phyloP scores from a whole-genome alignment of 345 rosid species.

The Chamaenerion angustifolium region DNA sequence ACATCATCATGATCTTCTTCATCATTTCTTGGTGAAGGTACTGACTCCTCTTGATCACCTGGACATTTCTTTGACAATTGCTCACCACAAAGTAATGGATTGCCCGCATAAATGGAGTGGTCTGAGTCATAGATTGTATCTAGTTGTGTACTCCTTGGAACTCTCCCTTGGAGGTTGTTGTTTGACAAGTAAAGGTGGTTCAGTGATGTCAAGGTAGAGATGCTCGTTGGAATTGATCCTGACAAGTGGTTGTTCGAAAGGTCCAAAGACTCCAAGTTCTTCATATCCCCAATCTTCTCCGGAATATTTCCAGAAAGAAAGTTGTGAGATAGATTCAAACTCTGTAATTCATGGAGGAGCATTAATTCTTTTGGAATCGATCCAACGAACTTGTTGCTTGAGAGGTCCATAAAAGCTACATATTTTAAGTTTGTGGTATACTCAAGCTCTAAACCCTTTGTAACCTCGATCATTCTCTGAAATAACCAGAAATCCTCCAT shows the following conservation, averaged over 20 bases:
- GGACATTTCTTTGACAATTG: conserved; percentile 1
- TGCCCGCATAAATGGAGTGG: background rate
- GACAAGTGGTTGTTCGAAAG: background rate
- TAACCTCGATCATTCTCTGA: background rate
- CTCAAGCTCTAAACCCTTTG: conserved; percentile 5
- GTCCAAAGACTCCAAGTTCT: conserved; percentile 2
- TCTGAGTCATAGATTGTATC: background rate
- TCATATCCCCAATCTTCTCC: background rate
- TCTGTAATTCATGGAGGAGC: background rate
- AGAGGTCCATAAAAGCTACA: conserved; percentile 2
- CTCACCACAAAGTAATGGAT: background rate
- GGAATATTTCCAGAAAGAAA: background rate
- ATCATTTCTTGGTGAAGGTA: no score
- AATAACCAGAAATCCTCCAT: background rate
- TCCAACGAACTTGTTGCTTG: conserved; percentile 1
- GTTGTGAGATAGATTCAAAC: conserved; percentile 2
- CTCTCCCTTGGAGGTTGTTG: background rate
- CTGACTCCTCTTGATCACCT: background rate
- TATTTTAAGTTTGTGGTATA: background rate
- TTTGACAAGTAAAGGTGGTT: conserved; percentile 1
- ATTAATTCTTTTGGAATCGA: background rate
- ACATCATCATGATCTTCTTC: background rate
- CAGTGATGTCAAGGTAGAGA: background rate
- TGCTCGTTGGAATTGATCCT: background rate
- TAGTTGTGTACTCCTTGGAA: background rate